Evolutionary conservation across 2,329 filamentous ascomycete species (phyloP).

Genomic region (Neopestalotiopsis clavispora): DNA sequence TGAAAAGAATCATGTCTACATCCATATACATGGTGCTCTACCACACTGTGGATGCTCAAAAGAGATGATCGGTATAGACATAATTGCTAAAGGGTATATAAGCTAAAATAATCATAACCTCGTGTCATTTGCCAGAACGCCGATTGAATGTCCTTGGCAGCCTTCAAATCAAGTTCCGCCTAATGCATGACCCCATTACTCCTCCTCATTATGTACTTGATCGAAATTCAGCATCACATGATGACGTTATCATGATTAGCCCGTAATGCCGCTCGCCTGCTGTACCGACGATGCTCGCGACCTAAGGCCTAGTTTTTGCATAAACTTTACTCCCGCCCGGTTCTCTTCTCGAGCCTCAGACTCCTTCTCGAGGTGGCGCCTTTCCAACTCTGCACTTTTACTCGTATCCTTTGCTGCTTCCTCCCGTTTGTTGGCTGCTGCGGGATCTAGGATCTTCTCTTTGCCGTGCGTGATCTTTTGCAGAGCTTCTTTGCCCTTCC

Average conservation of each 20-base stretch:
- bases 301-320: constrained; percentile 46
- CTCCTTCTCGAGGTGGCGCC: constrained; percentile 46
- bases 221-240: neutral
- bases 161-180: neutral
- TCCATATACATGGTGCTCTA: neutral
- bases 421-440: constrained; percentile 60
- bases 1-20: neutral
- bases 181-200: neutral
- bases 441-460: constrained; percentile 65
- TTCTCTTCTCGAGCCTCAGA: constrained; percentile 44
- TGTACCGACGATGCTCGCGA: constrained; percentile 27
- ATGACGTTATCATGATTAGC: neutral
- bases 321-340: constrained; percentile 37
- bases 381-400: constrained; percentile 60
- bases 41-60: neutral
- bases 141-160: neutral
- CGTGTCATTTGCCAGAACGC: neutral
- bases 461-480: constrained; percentile 57
- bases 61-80: neutral
- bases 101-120: neutral
- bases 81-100: neutral
- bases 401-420: constrained; percentile 66
- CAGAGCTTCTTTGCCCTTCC: constrained; percentile 62
- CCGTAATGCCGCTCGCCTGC: neutral
- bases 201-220: neutral